These are phyloP conservation scores for Myotisia sp. DNA, from an alignment of 2,329 filamentous ascomycete species.

Conservation along the genomic window DNA sequence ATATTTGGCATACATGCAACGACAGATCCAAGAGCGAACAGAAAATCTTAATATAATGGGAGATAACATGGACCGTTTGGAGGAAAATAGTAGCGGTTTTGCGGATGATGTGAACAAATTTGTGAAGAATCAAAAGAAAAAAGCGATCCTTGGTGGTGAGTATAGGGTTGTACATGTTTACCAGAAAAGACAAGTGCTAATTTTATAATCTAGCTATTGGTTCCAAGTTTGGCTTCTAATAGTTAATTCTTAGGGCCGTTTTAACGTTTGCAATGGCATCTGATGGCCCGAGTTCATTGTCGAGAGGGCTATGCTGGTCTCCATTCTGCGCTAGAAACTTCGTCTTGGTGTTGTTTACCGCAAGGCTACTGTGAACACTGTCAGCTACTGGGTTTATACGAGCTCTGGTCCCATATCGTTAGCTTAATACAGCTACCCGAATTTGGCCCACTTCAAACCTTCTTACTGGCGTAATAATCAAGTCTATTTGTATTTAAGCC, in stretches of 20 bases:
- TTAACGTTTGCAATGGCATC: too few species aligned
- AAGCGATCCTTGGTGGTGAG: constrained; percentile 55
- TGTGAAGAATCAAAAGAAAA: constrained; percentile 74
- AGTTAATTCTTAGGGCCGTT: neutral
- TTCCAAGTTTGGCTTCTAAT: constrained; percentile 31
- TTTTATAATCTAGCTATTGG: constrained; percentile 22
- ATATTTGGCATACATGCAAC: constrained; percentile 64
- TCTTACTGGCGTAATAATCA: too few species aligned
- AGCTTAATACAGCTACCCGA: too few species aligned
- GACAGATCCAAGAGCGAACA: constrained; percentile 79
- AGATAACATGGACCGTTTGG: constrained; percentile 70
- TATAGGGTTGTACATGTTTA: constrained; percentile 4
- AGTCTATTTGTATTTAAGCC: too few species aligned
- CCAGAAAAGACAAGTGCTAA: constrained; percentile 1
- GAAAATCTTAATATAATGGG: constrained; percentile 72
- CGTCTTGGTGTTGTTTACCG: too few species aligned
- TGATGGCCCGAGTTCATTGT: too few species aligned
- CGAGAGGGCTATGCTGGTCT: too few species aligned
- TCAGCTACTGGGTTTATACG: too few species aligned
- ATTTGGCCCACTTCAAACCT: too few species aligned
- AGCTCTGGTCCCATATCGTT: too few species aligned
- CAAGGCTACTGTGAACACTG: too few species aligned
- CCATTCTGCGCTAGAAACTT: too few species aligned
- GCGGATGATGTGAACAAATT: constrained; percentile 80
- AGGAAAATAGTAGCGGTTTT: constrained; percentile 69